phyloP scores from a whole-genome alignment of 2,329 filamentous ascomycete species.

The Aspergillus sp. region DNA sequence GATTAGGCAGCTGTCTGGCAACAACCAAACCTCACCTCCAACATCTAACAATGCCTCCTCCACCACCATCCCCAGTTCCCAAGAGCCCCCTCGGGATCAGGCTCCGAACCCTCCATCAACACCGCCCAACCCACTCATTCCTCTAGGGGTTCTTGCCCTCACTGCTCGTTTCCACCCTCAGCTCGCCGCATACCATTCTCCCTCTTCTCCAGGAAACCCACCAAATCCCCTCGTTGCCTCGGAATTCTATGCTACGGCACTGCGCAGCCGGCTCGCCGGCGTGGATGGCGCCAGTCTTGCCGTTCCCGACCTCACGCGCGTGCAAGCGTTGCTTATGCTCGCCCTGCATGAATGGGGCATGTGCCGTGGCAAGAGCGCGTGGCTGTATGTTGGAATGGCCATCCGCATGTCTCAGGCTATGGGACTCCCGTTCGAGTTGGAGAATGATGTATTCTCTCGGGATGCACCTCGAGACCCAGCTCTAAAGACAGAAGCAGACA shows the following conservation, averaged over 20 bases:
- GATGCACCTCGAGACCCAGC: constrained; percentile 42
- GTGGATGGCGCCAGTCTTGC: constrained; percentile 43
- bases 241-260: constrained; percentile 56
- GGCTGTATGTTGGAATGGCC: constrained; percentile 50
- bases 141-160: constrained; percentile 56
- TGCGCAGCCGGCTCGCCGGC: constrained; percentile 48
- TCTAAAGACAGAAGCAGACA: constrained; percentile 37
- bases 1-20: constrained; percentile 39
- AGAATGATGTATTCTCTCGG: constrained; percentile 48
- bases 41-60: constrained; percentile 15
- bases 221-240: constrained; percentile 53
- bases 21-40: constrained; percentile 18
- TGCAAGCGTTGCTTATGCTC: constrained; percentile 57
- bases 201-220: constrained; percentile 40
- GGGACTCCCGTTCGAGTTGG: constrained; percentile 46
- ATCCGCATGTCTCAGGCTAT: constrained; percentile 47
- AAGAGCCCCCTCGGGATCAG: constrained; percentile 21
- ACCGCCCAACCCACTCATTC: constrained; percentile 48
- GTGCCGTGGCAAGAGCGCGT: constrained; percentile 54
- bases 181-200: constrained; percentile 50
- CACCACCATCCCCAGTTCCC: background rate
- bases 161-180: constrained; percentile 56
- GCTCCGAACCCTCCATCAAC: constrained; percentile 30
- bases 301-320: constrained; percentile 49
- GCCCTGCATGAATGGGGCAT: constrained; percentile 59